A percentile compares a stretch with the other conserved stretches of the same genome.
Evolutionary conservation across 2,329 filamentous ascomycete species (phyloP).

Genomic region (Colletotrichum theobromicola): DNA sequence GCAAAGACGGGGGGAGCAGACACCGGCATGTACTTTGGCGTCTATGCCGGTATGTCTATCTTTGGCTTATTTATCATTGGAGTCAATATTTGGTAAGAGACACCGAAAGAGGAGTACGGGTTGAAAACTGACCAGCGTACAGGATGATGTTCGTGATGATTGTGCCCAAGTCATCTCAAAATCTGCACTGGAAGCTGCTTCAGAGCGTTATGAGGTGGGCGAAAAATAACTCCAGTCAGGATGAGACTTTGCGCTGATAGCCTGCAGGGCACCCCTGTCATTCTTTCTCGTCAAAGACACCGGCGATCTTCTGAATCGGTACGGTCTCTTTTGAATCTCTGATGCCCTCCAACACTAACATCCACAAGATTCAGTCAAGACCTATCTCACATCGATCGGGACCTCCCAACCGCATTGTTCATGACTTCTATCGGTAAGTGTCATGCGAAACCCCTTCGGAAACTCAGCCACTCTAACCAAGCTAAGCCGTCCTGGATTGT

Average conservation of each 20-base stretch:
- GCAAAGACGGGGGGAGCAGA: conserved; percentile 7
- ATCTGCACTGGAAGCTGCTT: background rate
- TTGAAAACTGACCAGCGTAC: background rate
- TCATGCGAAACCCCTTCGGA: no score
- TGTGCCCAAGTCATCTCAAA: background rate
- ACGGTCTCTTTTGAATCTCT: background rate
- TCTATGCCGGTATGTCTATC: conserved; percentile 14
- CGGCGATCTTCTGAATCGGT: conserved; percentile 25
- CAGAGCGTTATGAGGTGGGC: conserved; percentile 3
- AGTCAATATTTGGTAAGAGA: background rate
- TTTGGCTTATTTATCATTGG: background rate
- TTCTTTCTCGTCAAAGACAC: conserved; percentile 27
- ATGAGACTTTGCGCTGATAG: background rate
- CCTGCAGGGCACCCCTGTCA: background rate
- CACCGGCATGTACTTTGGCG: conserved; percentile 32
- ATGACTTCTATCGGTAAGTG: background rate
- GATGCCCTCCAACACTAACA: background rate
- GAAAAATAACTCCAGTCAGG: rapidly evolving
- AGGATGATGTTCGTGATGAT: conserved; percentile 13
- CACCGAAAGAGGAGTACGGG: rapidly evolving
- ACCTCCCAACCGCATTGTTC: conserved; percentile 19
- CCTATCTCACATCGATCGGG: conserved; percentile 28
- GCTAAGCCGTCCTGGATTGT: background rate
- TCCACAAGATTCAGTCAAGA: conserved; percentile 29
- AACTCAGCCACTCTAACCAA: background rate